A percentile compares a stretch with the other conserved stretches of the same genome.
phyloP scores from a whole-genome alignment of 495 filamentous ascomycete species.

The Chaetomium tenue region DNA sequence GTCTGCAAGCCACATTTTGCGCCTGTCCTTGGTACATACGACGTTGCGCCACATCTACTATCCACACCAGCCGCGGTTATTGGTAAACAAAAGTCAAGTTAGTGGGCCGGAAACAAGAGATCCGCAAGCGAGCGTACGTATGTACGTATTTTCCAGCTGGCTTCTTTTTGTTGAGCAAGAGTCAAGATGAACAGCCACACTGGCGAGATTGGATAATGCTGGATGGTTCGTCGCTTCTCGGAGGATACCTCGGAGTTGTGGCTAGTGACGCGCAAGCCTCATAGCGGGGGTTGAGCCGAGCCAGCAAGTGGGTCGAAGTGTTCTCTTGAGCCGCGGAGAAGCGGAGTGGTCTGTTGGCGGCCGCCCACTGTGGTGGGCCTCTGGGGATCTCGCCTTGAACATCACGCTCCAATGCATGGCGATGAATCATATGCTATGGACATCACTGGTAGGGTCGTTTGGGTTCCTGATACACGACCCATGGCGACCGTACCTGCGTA shows the following conservation, averaged over 20 bases:
- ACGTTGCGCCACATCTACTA: neutral
- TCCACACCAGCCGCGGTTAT: neutral
- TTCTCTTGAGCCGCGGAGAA: neutral
- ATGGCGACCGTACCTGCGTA: neutral
- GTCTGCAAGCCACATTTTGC: neutral
- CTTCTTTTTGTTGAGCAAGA: neutral
- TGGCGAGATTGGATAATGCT: neutral
- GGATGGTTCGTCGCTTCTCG: neutral
- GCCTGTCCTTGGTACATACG: too few species aligned
- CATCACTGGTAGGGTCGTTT: neutral
- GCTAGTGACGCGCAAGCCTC: neutral
- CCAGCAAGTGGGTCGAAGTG: neutral
- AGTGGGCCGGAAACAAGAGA: neutral
- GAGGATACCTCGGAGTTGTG: neutral
- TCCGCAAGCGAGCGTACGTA: constrained; percentile 3
- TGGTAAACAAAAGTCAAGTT: neutral
- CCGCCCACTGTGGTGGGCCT: neutral
- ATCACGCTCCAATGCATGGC: neutral
- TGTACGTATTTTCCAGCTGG: constrained; percentile 1
- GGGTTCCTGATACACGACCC: neutral
- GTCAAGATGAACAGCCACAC: constrained; percentile 10
- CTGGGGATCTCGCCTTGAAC: neutral
- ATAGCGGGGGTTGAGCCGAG: neutral
- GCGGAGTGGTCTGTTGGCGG: neutral
- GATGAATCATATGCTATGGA: too few species aligned